phyloP scores from a whole-genome alignment of 495 filamentous ascomycete genomes.

The Chaetomium fimeti region DNA sequence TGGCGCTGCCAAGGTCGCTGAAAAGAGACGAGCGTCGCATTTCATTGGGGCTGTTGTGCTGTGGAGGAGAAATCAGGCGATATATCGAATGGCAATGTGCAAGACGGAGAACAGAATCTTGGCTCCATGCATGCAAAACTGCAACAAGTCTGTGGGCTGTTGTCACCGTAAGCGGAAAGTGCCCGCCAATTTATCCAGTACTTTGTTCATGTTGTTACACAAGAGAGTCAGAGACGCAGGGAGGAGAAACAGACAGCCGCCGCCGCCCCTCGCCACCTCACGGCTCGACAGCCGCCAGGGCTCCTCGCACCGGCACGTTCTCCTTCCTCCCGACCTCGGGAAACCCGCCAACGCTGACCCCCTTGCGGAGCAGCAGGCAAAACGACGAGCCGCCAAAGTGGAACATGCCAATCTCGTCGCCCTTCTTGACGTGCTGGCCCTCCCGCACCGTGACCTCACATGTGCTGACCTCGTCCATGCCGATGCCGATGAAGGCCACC shows the following conservation, averaged over 20 bases:
- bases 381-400: slow-evolving; percentile 69
- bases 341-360: slow-evolving; percentile 46
- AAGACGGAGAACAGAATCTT: neutral
- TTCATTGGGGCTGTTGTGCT: neutral
- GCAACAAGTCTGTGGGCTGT: neutral
- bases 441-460: slow-evolving; percentile 64
- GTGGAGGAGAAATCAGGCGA: neutral
- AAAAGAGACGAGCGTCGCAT: neutral
- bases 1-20: neutral
- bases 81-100: neutral
- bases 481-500: slow-evolving; percentile 63
- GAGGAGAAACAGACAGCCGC: no score
- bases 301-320: slow-evolving; percentile 59
- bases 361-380: slow-evolving; percentile 58
- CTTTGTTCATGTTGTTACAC: no score
- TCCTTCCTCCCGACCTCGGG: slow-evolving; percentile 47
- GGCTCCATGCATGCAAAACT: neutral
- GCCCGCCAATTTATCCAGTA: no score
- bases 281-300: slow-evolving; percentile 30
- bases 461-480: slow-evolving; percentile 70
- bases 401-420: slow-evolving; percentile 70
- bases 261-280: neutral
- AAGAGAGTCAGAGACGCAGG: no score
- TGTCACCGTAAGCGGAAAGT: neutral
- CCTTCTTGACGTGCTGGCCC: slow-evolving; percentile 61